Percentiles rank a stretch among this genome's conserved stretches.
Evolutionary conservation across 192 early-diverging fungal species (phyloP).

Genomic region (Backusella circina): DNA sequence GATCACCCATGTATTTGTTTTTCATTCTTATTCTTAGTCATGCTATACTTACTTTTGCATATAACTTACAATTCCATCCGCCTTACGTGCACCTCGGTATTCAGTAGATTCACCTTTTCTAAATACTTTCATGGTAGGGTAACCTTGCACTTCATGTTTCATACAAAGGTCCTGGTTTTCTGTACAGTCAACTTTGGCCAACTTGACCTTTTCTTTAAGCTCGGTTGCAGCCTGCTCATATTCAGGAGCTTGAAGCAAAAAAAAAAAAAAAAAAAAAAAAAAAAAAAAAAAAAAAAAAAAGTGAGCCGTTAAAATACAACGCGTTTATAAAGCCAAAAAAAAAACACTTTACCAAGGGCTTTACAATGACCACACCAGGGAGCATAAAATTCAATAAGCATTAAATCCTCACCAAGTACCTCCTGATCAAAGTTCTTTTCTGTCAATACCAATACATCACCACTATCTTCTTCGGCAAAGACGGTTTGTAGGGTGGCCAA

Average conservation of each 20-base stretch:
- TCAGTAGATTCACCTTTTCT: slow-evolving; percentile 62
- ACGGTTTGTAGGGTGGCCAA: slow-evolving; percentile 23
- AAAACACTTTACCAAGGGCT: slow-evolving; percentile 52
- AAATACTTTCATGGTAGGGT: slow-evolving; percentile 94
- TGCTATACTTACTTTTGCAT: slow-evolving; percentile 77
- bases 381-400: slow-evolving; percentile 93
- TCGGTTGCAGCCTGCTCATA: slow-evolving; percentile 89
- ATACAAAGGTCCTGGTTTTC: slow-evolving; percentile 80
- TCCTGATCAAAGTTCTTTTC: slow-evolving; percentile 58
- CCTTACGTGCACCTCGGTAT: slow-evolving; percentile 87
- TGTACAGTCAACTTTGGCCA: slow-evolving; percentile 98
- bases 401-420: slow-evolving; percentile 59
- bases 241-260: slow-evolving; percentile 65
- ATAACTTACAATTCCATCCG: slow-evolving; percentile 82
- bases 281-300: no score
- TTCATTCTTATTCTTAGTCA: background rate
- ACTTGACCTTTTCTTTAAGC: slow-evolving; percentile 70
- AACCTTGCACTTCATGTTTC: slow-evolving; percentile 79
- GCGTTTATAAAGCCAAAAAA: background rate
- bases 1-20: background rate
- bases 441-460: slow-evolving; percentile 54
- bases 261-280: no score
- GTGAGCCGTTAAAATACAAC: background rate
- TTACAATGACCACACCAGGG: slow-evolving; percentile 99
- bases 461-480: slow-evolving; percentile 24